phyloP scores from a whole-genome alignment of 2,329 filamentous ascomycete species.

The Albifimbria verrucaria region DNA sequence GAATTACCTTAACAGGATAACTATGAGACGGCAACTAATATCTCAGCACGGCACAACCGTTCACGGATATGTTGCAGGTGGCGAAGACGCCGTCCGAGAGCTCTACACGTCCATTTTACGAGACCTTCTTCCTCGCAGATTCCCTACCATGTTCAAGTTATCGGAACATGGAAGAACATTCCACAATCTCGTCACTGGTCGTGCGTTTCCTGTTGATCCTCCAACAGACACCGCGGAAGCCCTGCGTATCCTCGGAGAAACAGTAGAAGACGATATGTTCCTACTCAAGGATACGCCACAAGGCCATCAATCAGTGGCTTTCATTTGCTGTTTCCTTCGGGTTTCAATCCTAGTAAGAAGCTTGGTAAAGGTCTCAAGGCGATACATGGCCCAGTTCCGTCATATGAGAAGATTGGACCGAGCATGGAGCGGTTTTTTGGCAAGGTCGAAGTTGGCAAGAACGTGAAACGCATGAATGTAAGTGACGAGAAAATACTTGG shows the following conservation, averaged over 20 bases:
- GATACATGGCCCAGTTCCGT: slow-evolving; percentile 51
- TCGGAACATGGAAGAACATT: slow-evolving; percentile 26
- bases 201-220: slow-evolving; percentile 22
- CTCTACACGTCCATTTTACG: slow-evolving; percentile 45
- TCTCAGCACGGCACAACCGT: slow-evolving; percentile 33
- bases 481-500: neutral
- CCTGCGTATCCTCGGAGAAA: slow-evolving; percentile 42
- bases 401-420: slow-evolving; percentile 49
- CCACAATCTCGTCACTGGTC: slow-evolving; percentile 37
- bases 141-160: slow-evolving; percentile 45
- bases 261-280: slow-evolving; percentile 54
- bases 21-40: slow-evolving; percentile 35
- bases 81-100: slow-evolving; percentile 41
- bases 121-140: slow-evolving; percentile 45
- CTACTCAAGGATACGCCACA: slow-evolving; percentile 38
- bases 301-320: slow-evolving; percentile 43
- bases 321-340: slow-evolving; percentile 51
- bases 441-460: slow-evolving; percentile 44
- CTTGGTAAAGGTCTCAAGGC: slow-evolving; percentile 44
- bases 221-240: slow-evolving; percentile 27
- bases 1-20: slow-evolving; percentile 45
- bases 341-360: slow-evolving; percentile 49
- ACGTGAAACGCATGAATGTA: slow-evolving; percentile 35
- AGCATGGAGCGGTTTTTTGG: slow-evolving; percentile 55
- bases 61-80: slow-evolving; percentile 37